Evolutionary conservation across 2,329 filamentous ascomycete species (phyloP).

Genomic region (Juglanconis oblonga): DNA sequence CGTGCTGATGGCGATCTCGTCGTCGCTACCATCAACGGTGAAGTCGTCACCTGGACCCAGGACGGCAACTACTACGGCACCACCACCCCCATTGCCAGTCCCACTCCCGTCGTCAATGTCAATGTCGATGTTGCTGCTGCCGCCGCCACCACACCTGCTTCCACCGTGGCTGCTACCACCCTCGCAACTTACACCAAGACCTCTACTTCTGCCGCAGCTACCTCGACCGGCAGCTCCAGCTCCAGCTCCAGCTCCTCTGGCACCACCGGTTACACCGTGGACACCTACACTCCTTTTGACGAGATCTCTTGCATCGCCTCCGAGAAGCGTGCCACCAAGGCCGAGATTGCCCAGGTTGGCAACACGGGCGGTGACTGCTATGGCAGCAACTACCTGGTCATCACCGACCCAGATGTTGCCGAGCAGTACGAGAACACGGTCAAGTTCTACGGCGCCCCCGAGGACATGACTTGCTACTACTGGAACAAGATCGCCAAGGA

Average conservation of each 20-base stretch:
- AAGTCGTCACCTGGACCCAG: conserved; percentile 27
- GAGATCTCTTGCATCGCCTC: conserved; percentile 26
- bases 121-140: background rate
- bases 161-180: background rate
- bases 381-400: conserved; percentile 52
- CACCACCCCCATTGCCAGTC: background rate
- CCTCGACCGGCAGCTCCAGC: conserved; percentile 76
- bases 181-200: conserved; percentile 9
- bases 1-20: conserved; percentile 20
- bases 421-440: conserved; percentile 35
- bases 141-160: background rate
- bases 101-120: conserved; percentile 5
- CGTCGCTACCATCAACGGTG: conserved; percentile 26
- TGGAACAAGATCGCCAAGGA: conserved; percentile 52
- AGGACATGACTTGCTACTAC: conserved; percentile 37
- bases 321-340: conserved; percentile 42
- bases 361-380: conserved; percentile 43
- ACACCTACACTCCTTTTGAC: conserved; percentile 48
- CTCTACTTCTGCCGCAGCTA: conserved; percentile 9
- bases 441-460: conserved; percentile 22
- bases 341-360: conserved; percentile 45
- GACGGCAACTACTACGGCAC: conserved; percentile 14
- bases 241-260: conserved; percentile 74
- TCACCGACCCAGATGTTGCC: conserved; percentile 33
- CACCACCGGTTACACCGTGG: conserved; percentile 71